A percentile compares a stretch with the other conserved stretches of the same genome.
Conservation (phyloP, 768 basidiomycete species). For the Tricholoma matsutake region DNA sequence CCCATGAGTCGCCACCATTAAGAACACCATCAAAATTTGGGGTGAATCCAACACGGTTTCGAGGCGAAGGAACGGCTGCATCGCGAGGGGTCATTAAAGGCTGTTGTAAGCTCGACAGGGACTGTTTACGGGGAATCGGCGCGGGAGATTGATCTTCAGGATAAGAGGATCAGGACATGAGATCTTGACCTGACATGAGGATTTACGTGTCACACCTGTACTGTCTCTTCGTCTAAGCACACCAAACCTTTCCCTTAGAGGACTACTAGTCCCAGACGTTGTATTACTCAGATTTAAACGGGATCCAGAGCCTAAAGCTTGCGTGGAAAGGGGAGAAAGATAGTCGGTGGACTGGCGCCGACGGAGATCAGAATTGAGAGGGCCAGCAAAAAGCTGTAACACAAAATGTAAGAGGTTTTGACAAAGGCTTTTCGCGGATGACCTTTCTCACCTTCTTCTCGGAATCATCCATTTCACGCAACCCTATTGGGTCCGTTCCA, state of each 20-base stretch:
- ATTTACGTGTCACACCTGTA: conserved; percentile 44
- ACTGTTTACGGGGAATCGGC: conserved; percentile 61
- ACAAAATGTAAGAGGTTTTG: conserved; percentile 21
- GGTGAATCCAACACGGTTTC: conserved; percentile 55
- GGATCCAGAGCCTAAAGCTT: conserved; percentile 48
- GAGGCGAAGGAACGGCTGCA: conserved; percentile 57
- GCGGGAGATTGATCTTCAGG: conserved; percentile 56
- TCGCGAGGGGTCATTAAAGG: conserved; percentile 60
- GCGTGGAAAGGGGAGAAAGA: conserved; percentile 55
- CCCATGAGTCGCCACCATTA: conserved; percentile 65
- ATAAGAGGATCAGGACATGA: conserved; percentile 16
- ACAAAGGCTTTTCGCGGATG: conserved; percentile 15
- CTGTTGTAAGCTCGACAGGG: conserved; percentile 58
- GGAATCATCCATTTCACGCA: conserved; percentile 76
- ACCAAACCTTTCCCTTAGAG: conserved; percentile 67
- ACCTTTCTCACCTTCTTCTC: conserved; percentile 79
- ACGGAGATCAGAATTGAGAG: conserved; percentile 85
- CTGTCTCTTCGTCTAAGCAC: conserved; percentile 66
- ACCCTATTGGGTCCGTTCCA: conserved; percentile 64
- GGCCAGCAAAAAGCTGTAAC: conserved; percentile 71
- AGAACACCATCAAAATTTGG: conserved; percentile 75
- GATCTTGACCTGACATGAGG: conserved; percentile 5
- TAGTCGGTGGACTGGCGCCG: conserved; percentile 79
- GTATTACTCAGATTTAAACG: conserved; percentile 52
- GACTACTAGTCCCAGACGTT: conserved; percentile 41